Conservation (phyloP, 2,329 filamentous ascomycete genomes). For the Sporothrix phasma region DNA sequence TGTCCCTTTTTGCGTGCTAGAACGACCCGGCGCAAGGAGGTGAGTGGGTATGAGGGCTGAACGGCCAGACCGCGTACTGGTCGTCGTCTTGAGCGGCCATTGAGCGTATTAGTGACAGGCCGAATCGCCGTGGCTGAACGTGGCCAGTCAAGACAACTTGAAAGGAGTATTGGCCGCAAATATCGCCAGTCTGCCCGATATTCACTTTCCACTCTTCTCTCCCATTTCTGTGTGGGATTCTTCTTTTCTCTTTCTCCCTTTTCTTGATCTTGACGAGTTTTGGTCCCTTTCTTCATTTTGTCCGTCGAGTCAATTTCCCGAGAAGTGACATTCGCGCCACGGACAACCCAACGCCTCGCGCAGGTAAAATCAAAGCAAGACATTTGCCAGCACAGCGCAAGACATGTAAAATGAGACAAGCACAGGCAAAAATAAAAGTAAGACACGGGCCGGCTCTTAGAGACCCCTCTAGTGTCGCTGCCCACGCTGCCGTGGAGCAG, state of each 20-base stretch:
- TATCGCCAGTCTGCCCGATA: neutral
- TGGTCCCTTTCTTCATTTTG: neutral
- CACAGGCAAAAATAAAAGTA: neutral
- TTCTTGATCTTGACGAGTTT: neutral
- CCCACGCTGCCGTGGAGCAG: neutral
- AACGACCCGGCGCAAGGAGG: neutral
- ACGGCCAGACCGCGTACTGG: neutral
- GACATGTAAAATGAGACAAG: slow-evolving; percentile 3
- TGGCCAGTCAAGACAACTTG: neutral
- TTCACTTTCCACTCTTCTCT: neutral
- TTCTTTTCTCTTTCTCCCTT: neutral
- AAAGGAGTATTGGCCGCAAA: neutral
- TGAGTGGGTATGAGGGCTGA: neutral
- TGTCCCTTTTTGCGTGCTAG: neutral
- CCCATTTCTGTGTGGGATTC: neutral
- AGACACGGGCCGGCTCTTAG: neutral
- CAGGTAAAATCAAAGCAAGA: slow-evolving; percentile 5
- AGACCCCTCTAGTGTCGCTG: neutral
- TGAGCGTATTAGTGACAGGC: neutral
- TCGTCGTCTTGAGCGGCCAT: neutral
- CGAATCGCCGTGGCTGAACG: neutral
- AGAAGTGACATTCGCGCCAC: too few species aligned
- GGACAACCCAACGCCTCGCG: neutral
- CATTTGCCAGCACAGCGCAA: neutral
- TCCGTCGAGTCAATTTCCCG: neutral